Evolutionary conservation across 208 protist genomes (phyloP).

Genomic region (Jaenimonas drosophilae): DNA sequence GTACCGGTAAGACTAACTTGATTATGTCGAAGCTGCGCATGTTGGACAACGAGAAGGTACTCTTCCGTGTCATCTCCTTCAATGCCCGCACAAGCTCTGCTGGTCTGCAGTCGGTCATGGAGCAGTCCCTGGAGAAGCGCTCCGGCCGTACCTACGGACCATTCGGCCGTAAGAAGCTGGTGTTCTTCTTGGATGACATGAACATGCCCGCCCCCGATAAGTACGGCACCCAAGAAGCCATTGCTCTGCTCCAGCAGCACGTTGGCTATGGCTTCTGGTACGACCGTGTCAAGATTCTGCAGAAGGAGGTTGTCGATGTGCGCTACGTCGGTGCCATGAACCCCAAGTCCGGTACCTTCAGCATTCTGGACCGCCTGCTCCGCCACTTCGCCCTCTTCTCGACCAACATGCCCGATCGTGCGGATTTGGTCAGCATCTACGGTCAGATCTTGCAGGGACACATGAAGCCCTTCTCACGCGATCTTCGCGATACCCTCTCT

Average conservation of each 20-base stretch:
- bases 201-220: constrained; percentile 98
- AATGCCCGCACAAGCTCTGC: constrained; percentile 93
- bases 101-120: constrained; percentile 93
- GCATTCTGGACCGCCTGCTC: constrained; percentile 93
- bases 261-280: constrained; percentile 98
- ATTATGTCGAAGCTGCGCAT: constrained; percentile 94
- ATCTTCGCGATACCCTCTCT: constrained; percentile 82
- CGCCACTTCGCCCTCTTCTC: constrained; percentile 96
- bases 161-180: constrained; percentile 93
- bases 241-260: constrained; percentile 96
- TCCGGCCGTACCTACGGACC: constrained; percentile 94
- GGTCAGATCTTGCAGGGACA: constrained; percentile 92
- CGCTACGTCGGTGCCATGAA: constrained; percentile 97
- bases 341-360: constrained; percentile 97
- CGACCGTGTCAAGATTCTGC: constrained; percentile 92
- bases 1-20: constrained; percentile 97
- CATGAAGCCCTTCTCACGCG: constrained; percentile 71
- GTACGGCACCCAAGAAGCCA: constrained; percentile 97
- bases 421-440: constrained; percentile 92
- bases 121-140: constrained; percentile 96
- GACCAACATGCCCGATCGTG: constrained; percentile 90
- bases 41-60: constrained; percentile 87
- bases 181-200: constrained; percentile 98
- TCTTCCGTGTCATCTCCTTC: constrained; percentile 93
- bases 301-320: constrained; percentile 93